Base-by-base conservation (phyloP, 495 filamentous ascomycete genomes). In the Corynascus novoguineensis region DNA sequence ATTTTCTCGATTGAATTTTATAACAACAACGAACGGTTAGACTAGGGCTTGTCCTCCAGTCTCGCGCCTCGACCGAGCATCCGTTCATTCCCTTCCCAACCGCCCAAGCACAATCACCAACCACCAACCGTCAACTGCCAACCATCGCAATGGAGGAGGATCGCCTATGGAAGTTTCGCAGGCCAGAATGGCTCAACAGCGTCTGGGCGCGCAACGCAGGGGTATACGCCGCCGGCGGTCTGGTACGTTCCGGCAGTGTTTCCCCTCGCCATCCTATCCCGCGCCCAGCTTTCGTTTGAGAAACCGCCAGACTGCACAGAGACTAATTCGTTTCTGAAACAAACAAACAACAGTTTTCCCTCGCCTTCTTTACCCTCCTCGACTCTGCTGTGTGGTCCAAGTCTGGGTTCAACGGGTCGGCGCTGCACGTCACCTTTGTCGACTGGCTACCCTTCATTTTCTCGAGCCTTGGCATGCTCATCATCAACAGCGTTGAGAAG, bases 381-480 rank as follows among this genome's bases (percentile, higher is more conserved):
- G 95, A 99, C 72, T 84, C 87, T 41, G 86, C 93, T 19, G 83
- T 90, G 44, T 97, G 86, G 80, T 95, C 89, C 50, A 83, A 86
- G 64, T 90, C 88, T 55, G 55, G 78, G 34, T 81, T 79, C 64
- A 97, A 96, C 75, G 84, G 80, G 50, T 87, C 87, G 19, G 71
- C 83, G 69, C 81, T 96, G 50, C 92, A 99, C 77, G 84, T 99
- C 66, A 92, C 82, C 69, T 97, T 97, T 72, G 82, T 97, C 65
- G 95, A 99, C 80, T 99, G 95, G 95, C 89, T 99, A 61, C 95
- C 95, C 21, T 85, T 90, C 54, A 95, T 99, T 77, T 99, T 95
- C 78, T 88, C 83, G 44, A 80, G 84, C 48, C 81, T 97, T 21
- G 95, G 95, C 45, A 97, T 97, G 95, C 86, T 97, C 8, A 90